Evolutionary conservation across 495 filamentous ascomycete genomes (phyloP), one percentile per base, ranked within the genome.

Genomic region (Lophiostoma macrostomum): DNA sequence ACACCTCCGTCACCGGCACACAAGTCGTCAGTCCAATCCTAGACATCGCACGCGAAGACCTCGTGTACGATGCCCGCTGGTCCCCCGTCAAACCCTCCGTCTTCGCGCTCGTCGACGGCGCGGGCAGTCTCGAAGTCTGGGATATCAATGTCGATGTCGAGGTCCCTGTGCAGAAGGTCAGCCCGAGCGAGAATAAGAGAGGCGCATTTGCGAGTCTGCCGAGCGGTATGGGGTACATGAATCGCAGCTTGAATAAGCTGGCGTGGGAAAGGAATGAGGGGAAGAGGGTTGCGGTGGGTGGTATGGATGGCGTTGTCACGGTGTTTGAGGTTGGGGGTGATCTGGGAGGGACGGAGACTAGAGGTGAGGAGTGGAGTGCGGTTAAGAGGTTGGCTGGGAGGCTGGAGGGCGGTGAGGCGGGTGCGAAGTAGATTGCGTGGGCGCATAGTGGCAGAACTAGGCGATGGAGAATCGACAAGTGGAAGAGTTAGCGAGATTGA

Each of bases 1-100:
- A 61, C 22, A 54, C 67, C 14, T 69, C 68, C 13, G 69, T 70
- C 0, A 49, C 59, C 0, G 67, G 60, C n/a, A 54, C 67, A 11
- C 68, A 74, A 20, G 48, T 54, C 11, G 77, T 89, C 14, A 68
- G 79, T 1, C 94, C 94, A 0, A 76, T 99, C 8, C 73, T 96
- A 11, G 90, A 96, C 41, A 86, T 97, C 60, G 82, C 82, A 27
- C 85, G 94, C 24, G 93, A 99, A 72, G 93, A 97, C 58, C 80
- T 96, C 5, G 90, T 97, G 34, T 99, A 97, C 70, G 91, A 96
- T 70, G 90, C 90, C 0, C 80, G 82, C 11, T 99, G 93, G 93
- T 91, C 88, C 28, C 91, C 93, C 0, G 79, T 89, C 58, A 86
- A 88, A 60, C 93, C 93, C 0, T 88, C 88, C 22, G 87, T 99